A percentile compares a stretch with the other conserved stretches of the same genome.
Conservation (phyloP, 352 stramenopile species). For the Pythium monospermum region DNA sequence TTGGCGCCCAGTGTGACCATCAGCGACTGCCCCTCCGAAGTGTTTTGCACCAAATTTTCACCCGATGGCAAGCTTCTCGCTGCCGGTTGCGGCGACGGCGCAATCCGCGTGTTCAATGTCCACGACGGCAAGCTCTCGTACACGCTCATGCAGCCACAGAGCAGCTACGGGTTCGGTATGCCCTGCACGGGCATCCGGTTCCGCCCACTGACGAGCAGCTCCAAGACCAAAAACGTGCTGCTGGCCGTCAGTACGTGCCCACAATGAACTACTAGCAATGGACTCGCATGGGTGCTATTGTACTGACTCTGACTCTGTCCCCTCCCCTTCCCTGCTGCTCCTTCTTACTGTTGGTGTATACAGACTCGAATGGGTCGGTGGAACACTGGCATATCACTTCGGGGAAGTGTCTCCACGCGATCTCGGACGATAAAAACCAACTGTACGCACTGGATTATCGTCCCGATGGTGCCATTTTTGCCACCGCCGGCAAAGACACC, state of each 20-base stretch:
- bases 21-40: slow-evolving; percentile 83
- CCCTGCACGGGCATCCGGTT: slow-evolving; percentile 83
- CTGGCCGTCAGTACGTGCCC: slow-evolving; percentile 77
- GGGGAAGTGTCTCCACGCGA: slow-evolving; percentile 89
- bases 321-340: too few species aligned
- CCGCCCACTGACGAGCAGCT: slow-evolving; percentile 64
- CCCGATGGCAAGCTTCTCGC: slow-evolving; percentile 80
- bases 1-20: slow-evolving; percentile 78
- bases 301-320: background rate
- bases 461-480: slow-evolving; percentile 79
- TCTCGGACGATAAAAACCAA: slow-evolving; percentile 85
- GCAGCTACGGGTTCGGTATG: slow-evolving; percentile 69
- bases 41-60: slow-evolving; percentile 87
- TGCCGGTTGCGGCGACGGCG: slow-evolving; percentile 79
- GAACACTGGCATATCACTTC: slow-evolving; percentile 93
- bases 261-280: background rate
- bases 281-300: background rate
- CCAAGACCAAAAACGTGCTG: slow-evolving; percentile 91
- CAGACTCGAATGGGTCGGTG: slow-evolving; percentile 84
- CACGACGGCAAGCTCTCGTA: slow-evolving; percentile 75
- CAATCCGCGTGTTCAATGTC: slow-evolving; percentile 82
- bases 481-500: slow-evolving; percentile 85
- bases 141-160: slow-evolving; percentile 73
- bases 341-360: background rate
- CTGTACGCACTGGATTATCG: slow-evolving; percentile 89